Evolutionary conservation across 176 grass and related monocot genomes (phyloP), one percentile per base, ranked within the genome.

Genomic region (Rhynchospora tenuis): DNA sequence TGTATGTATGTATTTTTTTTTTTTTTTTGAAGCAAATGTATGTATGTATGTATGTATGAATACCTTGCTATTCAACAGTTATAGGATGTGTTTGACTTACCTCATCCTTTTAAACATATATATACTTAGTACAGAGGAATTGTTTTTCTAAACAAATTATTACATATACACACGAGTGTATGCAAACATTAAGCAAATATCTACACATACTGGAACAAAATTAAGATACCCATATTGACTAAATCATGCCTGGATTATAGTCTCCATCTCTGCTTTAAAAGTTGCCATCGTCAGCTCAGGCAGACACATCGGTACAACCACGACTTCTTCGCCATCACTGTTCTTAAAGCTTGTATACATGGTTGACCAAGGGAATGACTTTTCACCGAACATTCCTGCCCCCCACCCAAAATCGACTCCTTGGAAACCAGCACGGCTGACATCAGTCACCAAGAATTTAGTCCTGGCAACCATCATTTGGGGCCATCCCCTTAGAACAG

Each of bases 341-440:
- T 94, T 94, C 83, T 17, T 97, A 19, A 76, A 81, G 17, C 77
- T 22, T 0, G 89, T 74, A 79, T 90, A 94, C 87, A 89, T 94
- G 85, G 86, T 94, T 51, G 85, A 81, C 38, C 90, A 88, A 23
- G 13, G 84, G 0, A 84, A 15, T 4, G 83, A 85, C 0, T 90
- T 90, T 19, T 86, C 87, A 8, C 88, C 87, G 70, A 85, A 91
- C 7, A 88, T 76, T 0, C 88, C 57, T 59, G 83, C 65, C 0
- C 94, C 92, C 94, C 92, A 97, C 3, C 94, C 94, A 43, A 94
- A 97, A 80, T 97, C 90, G 0, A 97, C 58, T 17, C 70, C 80
- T 70, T 86, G 88, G 76, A 94, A 88, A 48, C 92, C 87, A 14
- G 85, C 75, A 33, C 83, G 87, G 55, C 83, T 97, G 3, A 87